Percentiles rank a stretch among this genome's conserved stretches.
Conservation (phyloP, 78 protist genomes). For the Dictyostelium intermedium region DNA sequence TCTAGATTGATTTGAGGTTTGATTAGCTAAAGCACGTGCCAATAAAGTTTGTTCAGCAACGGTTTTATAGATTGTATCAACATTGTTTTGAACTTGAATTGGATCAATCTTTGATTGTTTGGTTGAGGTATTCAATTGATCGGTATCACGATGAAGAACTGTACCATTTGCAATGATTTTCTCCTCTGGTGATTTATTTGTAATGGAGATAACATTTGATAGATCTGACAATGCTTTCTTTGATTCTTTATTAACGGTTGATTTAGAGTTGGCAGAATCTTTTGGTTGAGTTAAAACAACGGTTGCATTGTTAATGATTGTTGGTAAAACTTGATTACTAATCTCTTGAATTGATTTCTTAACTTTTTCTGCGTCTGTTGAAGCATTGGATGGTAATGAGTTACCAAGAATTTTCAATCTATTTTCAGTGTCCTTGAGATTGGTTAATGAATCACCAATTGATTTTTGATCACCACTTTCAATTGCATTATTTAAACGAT, state of each 20-base stretch:
- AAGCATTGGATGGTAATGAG: background rate
- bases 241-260: background rate
- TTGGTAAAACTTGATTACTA: conserved; percentile 23
- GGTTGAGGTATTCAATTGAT: background rate
- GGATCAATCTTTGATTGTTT: background rate
- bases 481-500: conserved; percentile 3
- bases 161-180: conserved; percentile 44
- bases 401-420: background rate
- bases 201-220: background rate
- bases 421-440: conserved; percentile 51
- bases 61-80: conserved; percentile 17
- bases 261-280: conserved; percentile 22
- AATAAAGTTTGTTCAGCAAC: conserved; percentile 40
- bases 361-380: background rate
- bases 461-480: conserved; percentile 31
- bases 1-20: conserved; percentile 17
- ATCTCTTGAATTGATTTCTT: conserved; percentile 7
- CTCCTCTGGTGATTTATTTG: conserved; percentile 55
- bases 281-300: background rate
- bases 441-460: conserved; percentile 26
- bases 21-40: conserved; percentile 60
- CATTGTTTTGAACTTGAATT: background rate
- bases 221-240: conserved; percentile 40
- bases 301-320: background rate
- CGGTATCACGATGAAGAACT: conserved; percentile 24